Conservation (phyloP, 2,329 filamentous ascomycete species). For the Penicillium griseofulvum region DNA sequence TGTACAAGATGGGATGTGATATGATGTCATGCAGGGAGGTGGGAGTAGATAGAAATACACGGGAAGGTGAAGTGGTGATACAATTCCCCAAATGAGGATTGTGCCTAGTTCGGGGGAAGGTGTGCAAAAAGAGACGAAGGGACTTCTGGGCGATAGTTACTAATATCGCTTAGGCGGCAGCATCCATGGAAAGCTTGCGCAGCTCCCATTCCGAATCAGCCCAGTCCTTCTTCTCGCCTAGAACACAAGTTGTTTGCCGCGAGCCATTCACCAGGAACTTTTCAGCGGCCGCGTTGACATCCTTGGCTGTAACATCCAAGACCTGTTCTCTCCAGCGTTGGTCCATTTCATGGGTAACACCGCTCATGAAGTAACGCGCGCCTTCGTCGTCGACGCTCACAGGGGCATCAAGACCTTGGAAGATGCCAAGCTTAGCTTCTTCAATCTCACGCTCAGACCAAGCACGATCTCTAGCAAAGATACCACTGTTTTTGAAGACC, state of each 20-base stretch:
- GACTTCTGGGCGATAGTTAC: neutral
- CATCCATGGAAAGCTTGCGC: conserved; percentile 65
- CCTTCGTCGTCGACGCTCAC: conserved; percentile 84
- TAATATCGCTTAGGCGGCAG: conserved; percentile 21
- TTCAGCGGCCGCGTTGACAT: conserved; percentile 79
- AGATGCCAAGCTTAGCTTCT: conserved; percentile 92
- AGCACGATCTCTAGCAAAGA: conserved; percentile 75
- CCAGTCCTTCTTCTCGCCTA: conserved; percentile 83
- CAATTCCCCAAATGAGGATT: neutral
- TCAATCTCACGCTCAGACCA: conserved; percentile 87
- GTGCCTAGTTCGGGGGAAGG: neutral
- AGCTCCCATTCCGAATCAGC: conserved; percentile 69
- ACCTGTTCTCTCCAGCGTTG: conserved; percentile 79
- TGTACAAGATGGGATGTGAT: conserved; percentile 22
- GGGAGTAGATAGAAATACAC: conserved; percentile 19
- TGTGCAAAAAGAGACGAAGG: neutral
- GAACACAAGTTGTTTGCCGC: conserved; percentile 63
- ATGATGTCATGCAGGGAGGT: conserved; percentile 5
- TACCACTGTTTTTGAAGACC: conserved; percentile 78
- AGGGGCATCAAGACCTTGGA: conserved; percentile 88
- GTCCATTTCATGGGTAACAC: conserved; percentile 84
- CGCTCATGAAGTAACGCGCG: conserved; percentile 78
- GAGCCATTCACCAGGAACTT: conserved; percentile 71
- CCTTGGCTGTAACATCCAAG: conserved; percentile 76
- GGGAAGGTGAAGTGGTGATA: conserved; percentile 6